Percentiles rank a stretch among this genome's conserved stretches.
Conservation (phyloP, 495 filamentous ascomycete species). For the Penicillium steckii region DNA sequence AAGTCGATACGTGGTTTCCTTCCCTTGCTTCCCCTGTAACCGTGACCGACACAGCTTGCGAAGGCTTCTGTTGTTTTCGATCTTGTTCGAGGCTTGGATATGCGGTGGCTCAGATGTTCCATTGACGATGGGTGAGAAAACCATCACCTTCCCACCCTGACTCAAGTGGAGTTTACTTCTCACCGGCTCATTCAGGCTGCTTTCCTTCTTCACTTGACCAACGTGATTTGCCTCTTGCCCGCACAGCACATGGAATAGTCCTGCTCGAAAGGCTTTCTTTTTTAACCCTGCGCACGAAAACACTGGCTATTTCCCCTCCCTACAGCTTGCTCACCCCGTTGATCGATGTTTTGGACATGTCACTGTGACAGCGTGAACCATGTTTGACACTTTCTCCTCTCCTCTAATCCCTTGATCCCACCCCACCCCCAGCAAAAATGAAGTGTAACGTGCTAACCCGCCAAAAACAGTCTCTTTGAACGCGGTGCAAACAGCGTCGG, state of each 20-base stretch:
- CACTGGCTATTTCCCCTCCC: conserved; percentile 29
- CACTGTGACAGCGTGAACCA: conserved; percentile 37
- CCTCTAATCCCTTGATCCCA: conserved; percentile 26
- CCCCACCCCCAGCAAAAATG: conserved; percentile 20
- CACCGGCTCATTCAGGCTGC: conserved; percentile 56
- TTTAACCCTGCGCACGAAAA: conserved; percentile 33
- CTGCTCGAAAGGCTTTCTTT: conserved; percentile 29
- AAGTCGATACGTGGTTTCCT: conserved; percentile 79
- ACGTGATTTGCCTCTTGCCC: conserved; percentile 28
- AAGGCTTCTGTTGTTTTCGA: conserved; percentile 33
- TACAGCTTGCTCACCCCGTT: conserved; percentile 34
- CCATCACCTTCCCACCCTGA: conserved; percentile 41
- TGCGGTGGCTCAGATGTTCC: conserved; percentile 27
- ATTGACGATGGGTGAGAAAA: conserved; percentile 56
- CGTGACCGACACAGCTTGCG: conserved; percentile 42
- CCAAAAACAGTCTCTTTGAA: conserved; percentile 75
- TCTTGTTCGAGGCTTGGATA: conserved; percentile 29
- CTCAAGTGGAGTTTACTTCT: conserved; percentile 50
- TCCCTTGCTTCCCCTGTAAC: conserved; percentile 46
- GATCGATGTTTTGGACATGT: conserved; percentile 36
- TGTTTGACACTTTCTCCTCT: conserved; percentile 44
- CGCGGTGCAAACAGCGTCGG: conserved; percentile 82
- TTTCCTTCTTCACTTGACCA: conserved; percentile 38
- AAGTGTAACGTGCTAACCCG: conserved; percentile 32
- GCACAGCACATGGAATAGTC: conserved; percentile 27